A percentile compares a stretch with the other conserved stretches of the same genome.
These are phyloP conservation scores for Singerocomus inundabilis DNA, from an alignment of 1,284 basidiomycete species.

Conservation along the genomic window DNA sequence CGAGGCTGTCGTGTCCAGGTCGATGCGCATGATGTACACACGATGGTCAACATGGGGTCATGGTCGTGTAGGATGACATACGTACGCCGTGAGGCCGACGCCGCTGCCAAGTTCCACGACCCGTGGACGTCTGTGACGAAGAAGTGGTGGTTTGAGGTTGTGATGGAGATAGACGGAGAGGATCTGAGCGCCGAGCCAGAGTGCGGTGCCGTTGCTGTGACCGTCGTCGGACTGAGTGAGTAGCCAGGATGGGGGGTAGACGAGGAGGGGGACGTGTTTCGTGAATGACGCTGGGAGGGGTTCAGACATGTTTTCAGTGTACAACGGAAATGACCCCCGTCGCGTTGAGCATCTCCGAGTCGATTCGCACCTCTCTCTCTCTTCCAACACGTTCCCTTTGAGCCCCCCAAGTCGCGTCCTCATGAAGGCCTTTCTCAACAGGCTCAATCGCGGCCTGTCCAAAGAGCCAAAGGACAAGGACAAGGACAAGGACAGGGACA, in stretches of 20 bases:
- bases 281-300: conserved; percentile 58
- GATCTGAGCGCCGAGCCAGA: conserved; percentile 84
- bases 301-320: conserved; percentile 2
- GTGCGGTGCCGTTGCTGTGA: conserved; percentile 76
- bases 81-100: conserved; percentile 76
- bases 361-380: conserved; percentile 14
- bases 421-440: conserved; percentile 79
- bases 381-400: conserved; percentile 3
- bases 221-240: conserved; percentile 59
- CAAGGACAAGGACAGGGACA: conserved; percentile 45
- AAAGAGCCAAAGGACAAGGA: conserved; percentile 61
- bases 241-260: conserved; percentile 42
- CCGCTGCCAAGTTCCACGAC: conserved; percentile 84
- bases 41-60: not conserved
- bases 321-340: conserved; percentile 26
- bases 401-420: conserved; percentile 7
- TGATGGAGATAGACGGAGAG: conserved; percentile 62
- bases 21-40: conserved; percentile 9
- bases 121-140: conserved; percentile 31
- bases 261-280: conserved; percentile 60
- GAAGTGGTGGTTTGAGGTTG: conserved; percentile 23
- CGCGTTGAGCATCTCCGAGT: conserved; percentile 13
- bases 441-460: conserved; percentile 65
- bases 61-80: conserved; percentile 20
- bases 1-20: conserved; percentile 59